Evolutionary conservation across 371 early-diverging fungal genomes (phyloP), one percentile per base, ranked within the genome.

Genomic region (Apophysomyces trapeziformis): DNA sequence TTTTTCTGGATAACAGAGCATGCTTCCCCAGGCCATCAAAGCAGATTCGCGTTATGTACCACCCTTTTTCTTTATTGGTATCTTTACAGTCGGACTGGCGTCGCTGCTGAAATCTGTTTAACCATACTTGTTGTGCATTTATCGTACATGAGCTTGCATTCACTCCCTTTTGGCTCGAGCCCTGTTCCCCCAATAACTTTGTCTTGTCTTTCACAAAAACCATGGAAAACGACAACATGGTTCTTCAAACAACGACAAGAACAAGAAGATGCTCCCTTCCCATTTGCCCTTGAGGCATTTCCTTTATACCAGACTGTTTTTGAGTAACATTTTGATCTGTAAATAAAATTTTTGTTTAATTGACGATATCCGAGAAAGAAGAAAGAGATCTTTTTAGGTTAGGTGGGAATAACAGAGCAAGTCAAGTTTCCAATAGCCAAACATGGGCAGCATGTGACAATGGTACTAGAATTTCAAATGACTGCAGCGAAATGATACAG

Each of bases 21-120:
- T 82, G 78, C 57, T 82, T 18, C 87, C 85, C 7, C 87, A 87
- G 68, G 87, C 85, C 0, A 78, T 87, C 64, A 78, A 80, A 57
- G 83, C 80, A 16, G 79, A 82, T 70, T 66, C 72, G 13, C 67
- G 68, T 7, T 75, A 82, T n/a, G 84, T 83, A 7, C 73, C 83
- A 41, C 36, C 74, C n/a, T 82, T 76, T 60, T 87, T 87, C 73
- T 87, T 87, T 70, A 70, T 77, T 16, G 87, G 87, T 1, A 77
- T 87, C 32, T 80, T 82, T n/a, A 59, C 85, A 32, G 85, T 87
- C 64, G 85, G 85, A 12, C 67, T 79, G 47, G 71, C 79, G 9
- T 72, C 77, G 44, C 58, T 84, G 63, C 60, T 85, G 56, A 74
- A 77, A 57, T 64, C 74, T n/a, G 41, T 72, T 16, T 47, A 41